Evolutionary conservation across 2,329 filamentous ascomycete species (phyloP).

Genomic region (Aureobasidium sp.): DNA sequence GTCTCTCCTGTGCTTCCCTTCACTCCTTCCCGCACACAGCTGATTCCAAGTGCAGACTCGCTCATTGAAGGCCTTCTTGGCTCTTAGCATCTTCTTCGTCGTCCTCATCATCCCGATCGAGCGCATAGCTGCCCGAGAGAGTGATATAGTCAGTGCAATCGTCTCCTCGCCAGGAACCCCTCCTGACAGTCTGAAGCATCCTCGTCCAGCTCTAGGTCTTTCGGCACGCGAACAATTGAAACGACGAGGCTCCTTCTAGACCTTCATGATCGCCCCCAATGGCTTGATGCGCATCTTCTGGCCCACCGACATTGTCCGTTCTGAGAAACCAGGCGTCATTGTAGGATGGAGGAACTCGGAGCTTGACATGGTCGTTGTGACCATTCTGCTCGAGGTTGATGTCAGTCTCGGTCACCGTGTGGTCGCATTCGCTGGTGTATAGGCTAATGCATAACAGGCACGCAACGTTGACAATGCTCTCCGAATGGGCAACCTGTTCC

Average conservation of each 20-base stretch:
- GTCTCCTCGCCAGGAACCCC: background rate
- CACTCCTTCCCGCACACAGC: slow-evolving; percentile 1
- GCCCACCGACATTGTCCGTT: slow-evolving; percentile 77
- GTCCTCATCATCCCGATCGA: slow-evolving; percentile 77
- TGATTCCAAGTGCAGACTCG: slow-evolving; percentile 54
- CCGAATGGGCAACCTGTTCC: slow-evolving; percentile 72
- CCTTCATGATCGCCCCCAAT: slow-evolving; percentile 55
- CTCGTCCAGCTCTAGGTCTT: slow-evolving; percentile 70
- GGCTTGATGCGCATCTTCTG: slow-evolving; percentile 97
- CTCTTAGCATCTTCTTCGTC: slow-evolving; percentile 79
- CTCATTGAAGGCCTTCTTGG: slow-evolving; percentile 74
- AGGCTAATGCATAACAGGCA: slow-evolving; percentile 42
- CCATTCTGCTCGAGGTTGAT: slow-evolving; percentile 84
- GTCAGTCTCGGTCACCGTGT: slow-evolving; percentile 43
- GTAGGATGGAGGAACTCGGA: slow-evolving; percentile 95
- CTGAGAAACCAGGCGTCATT: slow-evolving; percentile 71
- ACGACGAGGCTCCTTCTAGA: slow-evolving; percentile 85
- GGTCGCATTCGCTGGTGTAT: no score
- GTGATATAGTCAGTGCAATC: slow-evolving; percentile 59
- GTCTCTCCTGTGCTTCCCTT: background rate
- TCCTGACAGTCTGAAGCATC: slow-evolving; percentile 55
- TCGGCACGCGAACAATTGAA: slow-evolving; percentile 93
- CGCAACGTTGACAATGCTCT: slow-evolving; percentile 82
- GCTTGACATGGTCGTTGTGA: slow-evolving; percentile 82
- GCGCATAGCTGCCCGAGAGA: slow-evolving; percentile 73